Conservation (phyloP, 441 rosid genomes). For the Hypseocharis bilobata region DNA sequence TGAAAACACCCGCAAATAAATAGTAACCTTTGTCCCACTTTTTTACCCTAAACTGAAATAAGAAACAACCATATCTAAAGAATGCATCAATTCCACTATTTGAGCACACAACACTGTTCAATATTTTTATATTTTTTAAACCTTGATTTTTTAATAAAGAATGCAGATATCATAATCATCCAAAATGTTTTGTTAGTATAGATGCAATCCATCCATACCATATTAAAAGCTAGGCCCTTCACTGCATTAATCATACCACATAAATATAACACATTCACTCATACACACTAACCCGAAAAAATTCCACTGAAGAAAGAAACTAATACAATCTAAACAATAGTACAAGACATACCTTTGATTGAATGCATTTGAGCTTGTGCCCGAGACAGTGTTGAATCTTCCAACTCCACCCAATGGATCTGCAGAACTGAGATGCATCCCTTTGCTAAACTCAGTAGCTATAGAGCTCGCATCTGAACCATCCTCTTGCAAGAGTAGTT, state of each 20-base stretch:
- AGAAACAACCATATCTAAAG: background rate
- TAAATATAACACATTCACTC: background rate
- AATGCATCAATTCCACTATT: background rate
- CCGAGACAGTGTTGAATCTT: slow-evolving; percentile 35
- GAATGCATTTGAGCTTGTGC: slow-evolving; percentile 39
- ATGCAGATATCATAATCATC: no score
- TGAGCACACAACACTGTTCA: background rate
- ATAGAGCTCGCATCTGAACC: slow-evolving; percentile 46
- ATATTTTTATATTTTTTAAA: no score
- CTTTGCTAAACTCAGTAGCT: slow-evolving; percentile 56
- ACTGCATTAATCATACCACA: background rate
- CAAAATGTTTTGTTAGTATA: no score
- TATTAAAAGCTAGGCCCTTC: background rate
- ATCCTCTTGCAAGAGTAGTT: slow-evolving; percentile 85
- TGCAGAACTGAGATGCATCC: slow-evolving; percentile 57
- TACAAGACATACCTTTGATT: slow-evolving; percentile 49
- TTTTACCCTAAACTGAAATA: background rate
- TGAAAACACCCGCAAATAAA: background rate
- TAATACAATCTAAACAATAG: slow-evolving; percentile 7
- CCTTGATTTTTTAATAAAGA: no score
- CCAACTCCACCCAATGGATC: slow-evolving; percentile 40
- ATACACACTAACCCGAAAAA: background rate
- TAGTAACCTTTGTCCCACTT: background rate
- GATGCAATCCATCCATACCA: background rate
- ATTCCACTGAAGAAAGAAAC: slow-evolving; percentile 5